Base-by-base conservation (phyloP, 2,329 filamentous ascomycete genomes). In the Xylariaceae sp. region DNA sequence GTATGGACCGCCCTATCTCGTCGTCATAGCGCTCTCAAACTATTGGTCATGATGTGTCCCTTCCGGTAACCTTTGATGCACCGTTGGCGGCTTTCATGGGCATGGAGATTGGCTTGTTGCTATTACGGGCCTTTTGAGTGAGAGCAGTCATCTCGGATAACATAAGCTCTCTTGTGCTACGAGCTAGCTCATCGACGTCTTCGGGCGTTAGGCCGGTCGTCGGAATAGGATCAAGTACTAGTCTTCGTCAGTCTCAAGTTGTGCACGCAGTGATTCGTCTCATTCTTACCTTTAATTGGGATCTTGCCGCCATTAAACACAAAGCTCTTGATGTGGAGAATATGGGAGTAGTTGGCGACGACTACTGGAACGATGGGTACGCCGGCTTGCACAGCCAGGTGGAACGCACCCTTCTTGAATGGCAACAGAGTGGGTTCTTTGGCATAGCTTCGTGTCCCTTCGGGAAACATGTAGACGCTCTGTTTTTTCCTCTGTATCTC, bases 361-460 rank as follows among this genome's bases (percentile, higher is more conserved):
- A 90, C 86, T 33, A 95, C 80, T 0, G 94, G 94, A 3, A 99
- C 86, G 61, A 99, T 89, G 22, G 91, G 91, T 6, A 96, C 94
- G 58, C 90, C 87, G 2, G 92, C 92, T 75, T 97, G 89, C 17
- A 99, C 82, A 41, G 94, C 94, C 32, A 99, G 79, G 69, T 99
- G 92, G 71, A 99, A 99, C 42, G 92, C 94, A 52, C 94, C 94
- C 76, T 99, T 99, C 75, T 99, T 99, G 78, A 97, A 99, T n/a
- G 90, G 89, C 47, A 97, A 75, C 62, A 99, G 73, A 51, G 79
- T 81, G 1, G 94, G 88, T 47, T 91, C 85, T 61, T 86, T 82
- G 49, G 87, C 80, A 72, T 97, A 96, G 67, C 89, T 95, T 58
- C 94, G 82, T 1, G 94, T 99, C 44, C 94, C 94, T 73, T 99